phyloP scores from a whole-genome alignment of 768 basidiomycete species.

The Pulveroboletus frians region DNA sequence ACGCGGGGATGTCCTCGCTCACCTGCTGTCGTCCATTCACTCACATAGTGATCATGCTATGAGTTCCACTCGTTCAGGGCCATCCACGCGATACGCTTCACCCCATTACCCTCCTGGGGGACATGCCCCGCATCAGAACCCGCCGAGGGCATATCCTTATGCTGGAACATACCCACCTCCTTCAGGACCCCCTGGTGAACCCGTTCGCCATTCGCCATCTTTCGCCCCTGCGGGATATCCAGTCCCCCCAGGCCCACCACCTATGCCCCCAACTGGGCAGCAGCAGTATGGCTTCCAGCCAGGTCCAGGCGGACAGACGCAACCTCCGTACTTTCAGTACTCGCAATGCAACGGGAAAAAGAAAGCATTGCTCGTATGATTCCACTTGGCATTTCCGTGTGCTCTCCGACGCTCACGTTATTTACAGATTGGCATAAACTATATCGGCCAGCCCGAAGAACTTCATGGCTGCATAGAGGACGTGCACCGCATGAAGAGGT shows the following conservation, averaged over 20 bases:
- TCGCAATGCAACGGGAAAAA: slow-evolving; percentile 85
- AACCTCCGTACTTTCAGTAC: slow-evolving; percentile 74
- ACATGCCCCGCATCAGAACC: slow-evolving; percentile 18
- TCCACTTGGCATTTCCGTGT: background rate
- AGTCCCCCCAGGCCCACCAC: slow-evolving; percentile 35
- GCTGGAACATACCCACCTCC: slow-evolving; percentile 11
- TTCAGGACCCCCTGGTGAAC: slow-evolving; percentile 14
- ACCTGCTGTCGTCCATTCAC: slow-evolving; percentile 29
- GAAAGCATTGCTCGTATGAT: slow-evolving; percentile 80
- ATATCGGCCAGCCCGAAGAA: slow-evolving; percentile 60
- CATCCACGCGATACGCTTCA: slow-evolving; percentile 1
- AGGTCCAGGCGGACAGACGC: slow-evolving; percentile 38
- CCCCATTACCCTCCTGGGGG: slow-evolving; percentile 11
- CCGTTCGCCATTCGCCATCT: background rate
- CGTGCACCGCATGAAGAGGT: slow-evolving; percentile 72
- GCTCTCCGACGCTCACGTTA: background rate
- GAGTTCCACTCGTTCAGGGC: slow-evolving; percentile 9
- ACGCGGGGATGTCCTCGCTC: background rate
- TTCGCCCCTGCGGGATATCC: slow-evolving; percentile 6
- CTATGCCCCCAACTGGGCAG: slow-evolving; percentile 47
- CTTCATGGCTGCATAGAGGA: slow-evolving; percentile 91
- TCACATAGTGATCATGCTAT: slow-evolving; percentile 23
- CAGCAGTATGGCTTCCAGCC: slow-evolving; percentile 66
- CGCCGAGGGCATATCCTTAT: slow-evolving; percentile 9
- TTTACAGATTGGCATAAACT: slow-evolving; percentile 83